Percentiles rank a stretch among this genome's conserved stretches.
These are phyloP conservation scores for Dendrocalamus latiflorus DNA, from an alignment of 202 grass and related monocot species.

Conservation along the genomic window DNA sequence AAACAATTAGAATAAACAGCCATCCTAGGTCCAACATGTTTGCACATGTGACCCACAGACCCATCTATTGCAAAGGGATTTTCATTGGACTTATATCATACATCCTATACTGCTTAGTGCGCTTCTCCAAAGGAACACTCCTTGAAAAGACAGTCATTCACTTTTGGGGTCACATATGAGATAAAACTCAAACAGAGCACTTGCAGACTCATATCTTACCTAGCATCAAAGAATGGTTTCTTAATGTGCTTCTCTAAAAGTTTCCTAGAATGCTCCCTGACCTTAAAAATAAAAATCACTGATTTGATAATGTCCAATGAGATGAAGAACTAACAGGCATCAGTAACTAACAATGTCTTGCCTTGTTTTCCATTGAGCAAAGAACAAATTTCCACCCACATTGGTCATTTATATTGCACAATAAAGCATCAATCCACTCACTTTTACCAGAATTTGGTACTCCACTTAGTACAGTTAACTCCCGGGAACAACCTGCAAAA, in stretches of 20 bases:
- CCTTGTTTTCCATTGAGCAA: constrained; percentile 99
- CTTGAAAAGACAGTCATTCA: neutral
- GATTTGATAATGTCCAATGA: neutral
- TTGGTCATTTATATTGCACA: constrained; percentile 83
- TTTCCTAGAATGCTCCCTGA: constrained; percentile 89
- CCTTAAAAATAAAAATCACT: constrained; percentile 51
- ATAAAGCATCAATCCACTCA: constrained; percentile 95
- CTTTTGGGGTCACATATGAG: constrained; percentile 11
- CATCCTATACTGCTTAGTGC: too few relatives aligned
- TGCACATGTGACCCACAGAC: too few relatives aligned
- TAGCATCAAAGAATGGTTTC: constrained; percentile 87
- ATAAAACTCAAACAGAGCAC: constrained; percentile 16
- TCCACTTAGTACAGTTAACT: constrained; percentile 86
- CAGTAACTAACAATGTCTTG: constrained; percentile 30
- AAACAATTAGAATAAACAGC: too few relatives aligned
- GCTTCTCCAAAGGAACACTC: too few relatives aligned
- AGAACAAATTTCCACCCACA: constrained; percentile 85
- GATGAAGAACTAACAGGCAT: neutral
- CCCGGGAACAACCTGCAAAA: constrained; percentile 73
- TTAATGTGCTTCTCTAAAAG: constrained; percentile 83
- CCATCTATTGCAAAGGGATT: too few relatives aligned
- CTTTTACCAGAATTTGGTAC: constrained; percentile 98
- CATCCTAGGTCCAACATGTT: too few relatives aligned
- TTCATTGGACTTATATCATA: too few relatives aligned
- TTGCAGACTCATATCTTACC: constrained; percentile 40